Percentiles rank a stretch among this genome's conserved stretches.
These are phyloP conservation scores for Bjerkandera adusta DNA, from an alignment of 1,284 basidiomycete species.

Conservation along the genomic window DNA sequence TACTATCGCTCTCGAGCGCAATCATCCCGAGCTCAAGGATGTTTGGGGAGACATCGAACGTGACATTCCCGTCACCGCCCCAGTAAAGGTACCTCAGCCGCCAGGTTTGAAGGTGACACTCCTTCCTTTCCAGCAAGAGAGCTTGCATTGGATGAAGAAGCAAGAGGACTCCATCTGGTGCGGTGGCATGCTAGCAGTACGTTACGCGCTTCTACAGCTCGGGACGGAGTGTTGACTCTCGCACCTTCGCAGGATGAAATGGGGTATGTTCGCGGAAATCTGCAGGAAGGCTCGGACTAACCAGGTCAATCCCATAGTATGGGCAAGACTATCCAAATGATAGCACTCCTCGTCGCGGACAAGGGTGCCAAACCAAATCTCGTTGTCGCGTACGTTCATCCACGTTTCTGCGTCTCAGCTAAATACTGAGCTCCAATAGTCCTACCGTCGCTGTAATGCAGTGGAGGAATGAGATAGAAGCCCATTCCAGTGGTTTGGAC, in stretches of 20 bases:
- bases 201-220: too few relatives aligned
- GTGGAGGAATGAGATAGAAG: conserved; percentile 93
- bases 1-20: conserved; percentile 56
- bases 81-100: conserved; percentile 79
- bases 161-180: conserved; percentile 89
- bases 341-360: conserved; percentile 85
- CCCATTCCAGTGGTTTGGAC: conserved; percentile 76
- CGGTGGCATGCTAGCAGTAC: conserved; percentile 91
- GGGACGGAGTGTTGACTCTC: background rate
- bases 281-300: conserved; percentile 5
- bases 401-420: conserved; percentile 2
- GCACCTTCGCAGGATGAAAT: conserved; percentile 71
- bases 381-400: conserved; percentile 77
- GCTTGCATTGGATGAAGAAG: conserved; percentile 93
- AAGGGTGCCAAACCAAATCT: conserved; percentile 75
- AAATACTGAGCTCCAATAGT: conserved; percentile 33
- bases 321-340: conserved; percentile 99
- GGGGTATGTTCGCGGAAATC: conserved; percentile 55
- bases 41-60: conserved; percentile 88
- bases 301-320: conserved; percentile 78
- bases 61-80: conserved; percentile 60
- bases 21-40: conserved; percentile 77
- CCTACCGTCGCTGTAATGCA: conserved; percentile 98
- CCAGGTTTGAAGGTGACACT: conserved; percentile 71
- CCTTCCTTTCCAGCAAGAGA: conserved; percentile 87